Percentiles rank a stretch among this genome's conserved stretches.
Evolutionary conservation across 768 basidiomycete genomes (phyloP).

Genomic region (Russula virescens): DNA sequence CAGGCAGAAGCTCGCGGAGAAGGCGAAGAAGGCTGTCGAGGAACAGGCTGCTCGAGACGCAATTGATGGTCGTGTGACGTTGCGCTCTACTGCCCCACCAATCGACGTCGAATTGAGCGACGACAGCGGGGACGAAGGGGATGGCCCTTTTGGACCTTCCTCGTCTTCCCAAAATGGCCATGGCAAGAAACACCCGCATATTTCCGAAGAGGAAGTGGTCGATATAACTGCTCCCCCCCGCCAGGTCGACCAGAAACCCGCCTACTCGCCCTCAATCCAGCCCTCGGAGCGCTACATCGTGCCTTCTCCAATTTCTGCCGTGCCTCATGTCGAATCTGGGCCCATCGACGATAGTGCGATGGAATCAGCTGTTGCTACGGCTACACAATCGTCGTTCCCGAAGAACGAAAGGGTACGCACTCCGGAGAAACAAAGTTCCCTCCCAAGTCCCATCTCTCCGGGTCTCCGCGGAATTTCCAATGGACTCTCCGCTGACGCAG

Average conservation of each 20-base stretch:
- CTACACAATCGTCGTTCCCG: constrained; percentile 29
- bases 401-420: neutral
- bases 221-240: constrained; percentile 23
- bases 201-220: constrained; percentile 67
- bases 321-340: neutral
- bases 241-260: neutral
- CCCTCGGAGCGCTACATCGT: constrained; percentile 33
- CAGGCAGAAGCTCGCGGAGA: constrained; percentile 61
- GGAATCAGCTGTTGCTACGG: constrained; percentile 29
- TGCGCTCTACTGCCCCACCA: constrained; percentile 45
- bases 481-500: constrained; percentile 2
- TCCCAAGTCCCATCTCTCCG: constrained; percentile 28
- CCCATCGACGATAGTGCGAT: neutral
- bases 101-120: constrained; percentile 74
- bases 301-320: constrained; percentile 28
- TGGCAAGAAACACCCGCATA: constrained; percentile 43
- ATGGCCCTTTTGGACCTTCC: constrained; percentile 12
- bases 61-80: constrained; percentile 32
- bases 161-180: neutral
- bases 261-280: constrained; percentile 22
- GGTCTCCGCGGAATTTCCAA: constrained; percentile 21
- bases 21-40: constrained; percentile 57
- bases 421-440: constrained; percentile 11
- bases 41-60: constrained; percentile 47
- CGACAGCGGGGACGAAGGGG: constrained; percentile 70